Conservation (phyloP, 73 alveolate species). For the Tetrahymena malaccensis region DNA sequence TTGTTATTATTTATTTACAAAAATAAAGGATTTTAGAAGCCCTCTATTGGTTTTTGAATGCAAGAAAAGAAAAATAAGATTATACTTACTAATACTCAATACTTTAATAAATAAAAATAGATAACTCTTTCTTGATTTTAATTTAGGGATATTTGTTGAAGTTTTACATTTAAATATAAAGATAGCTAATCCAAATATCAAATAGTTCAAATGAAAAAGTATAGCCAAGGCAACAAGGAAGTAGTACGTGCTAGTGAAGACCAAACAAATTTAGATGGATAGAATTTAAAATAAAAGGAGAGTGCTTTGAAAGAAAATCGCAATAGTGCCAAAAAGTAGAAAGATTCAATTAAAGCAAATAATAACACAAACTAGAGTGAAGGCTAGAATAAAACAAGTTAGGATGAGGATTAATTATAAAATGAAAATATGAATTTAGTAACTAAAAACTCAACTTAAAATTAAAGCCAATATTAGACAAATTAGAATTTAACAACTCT, state of each 20-base stretch:
- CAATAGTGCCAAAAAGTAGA: neutral
- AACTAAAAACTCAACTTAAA: neutral
- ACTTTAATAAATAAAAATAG: neutral
- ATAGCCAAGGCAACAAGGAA: neutral
- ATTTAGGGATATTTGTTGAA: neutral
- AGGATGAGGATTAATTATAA: neutral
- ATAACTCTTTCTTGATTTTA: neutral
- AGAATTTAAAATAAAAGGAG: neutral
- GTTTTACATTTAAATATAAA: neutral
- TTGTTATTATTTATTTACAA: neutral
- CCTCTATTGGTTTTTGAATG: neutral
- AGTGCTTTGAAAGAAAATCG: neutral
- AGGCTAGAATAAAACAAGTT: neutral
- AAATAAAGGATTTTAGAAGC: neutral
- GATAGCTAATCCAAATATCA: neutral
- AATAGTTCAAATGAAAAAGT: neutral
- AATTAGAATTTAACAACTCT: neutral
- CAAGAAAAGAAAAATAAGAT: neutral
- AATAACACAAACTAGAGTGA: neutral
- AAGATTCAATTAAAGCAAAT: neutral
- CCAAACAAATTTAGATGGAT: neutral
- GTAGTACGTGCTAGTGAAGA: neutral
- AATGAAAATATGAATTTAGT: neutral
- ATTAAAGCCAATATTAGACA: neutral
- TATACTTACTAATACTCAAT: neutral